Evolutionary conservation across 345 rosid genomes (phyloP), one percentile per base, ranked within the genome.

Genomic region (Excoecaria cochinchinensis): DNA sequence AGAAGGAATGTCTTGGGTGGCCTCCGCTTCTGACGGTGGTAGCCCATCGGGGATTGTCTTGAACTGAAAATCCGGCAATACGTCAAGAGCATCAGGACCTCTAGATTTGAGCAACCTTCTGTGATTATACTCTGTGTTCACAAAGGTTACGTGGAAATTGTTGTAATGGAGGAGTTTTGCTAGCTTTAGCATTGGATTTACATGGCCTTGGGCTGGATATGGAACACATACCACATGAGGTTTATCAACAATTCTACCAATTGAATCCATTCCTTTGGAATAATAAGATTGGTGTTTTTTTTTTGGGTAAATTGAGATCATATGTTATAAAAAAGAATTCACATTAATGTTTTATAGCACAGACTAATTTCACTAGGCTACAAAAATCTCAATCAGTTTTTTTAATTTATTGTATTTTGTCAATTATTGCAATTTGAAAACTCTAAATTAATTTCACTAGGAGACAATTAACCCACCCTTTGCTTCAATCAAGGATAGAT

Each of bases 1-100:
- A 47, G 90, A 42, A 1, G 82, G 84, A 6, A 82, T 74, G 73
- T 85, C 86, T 74, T 84, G 89, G 8, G 90, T 86, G 46, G 77
- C 82, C 5, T 86, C 85, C 0, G 31, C 80, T 13, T 81, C 79
- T 0, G 77, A 56, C 3, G 83, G 82, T 0, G 84, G 88, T 7
- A 87, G 83, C 40, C 90, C 88, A 19, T 87, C 88, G 3, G 87
- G 81, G 72, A 85, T 87, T 39, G 84, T 50, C 15, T 70, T 50
- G 80, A 84, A 86, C 38, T 71, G 76, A 61, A 88, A 88, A 16
- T 87, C 80, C 19, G 91, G 81, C 52, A 77, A 71, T 63, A 83
- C 83, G 16, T 78, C 65, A 1, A 84, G 79, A 24, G 87, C 64
- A 74, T 59, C 17, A 5, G 74, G 62, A 36, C 85, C 85, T n/a